Evolutionary conservation across 768 basidiomycete genomes (phyloP), one percentile per base, ranked within the genome.

Genomic region (Amanita subjunquillea): DNA sequence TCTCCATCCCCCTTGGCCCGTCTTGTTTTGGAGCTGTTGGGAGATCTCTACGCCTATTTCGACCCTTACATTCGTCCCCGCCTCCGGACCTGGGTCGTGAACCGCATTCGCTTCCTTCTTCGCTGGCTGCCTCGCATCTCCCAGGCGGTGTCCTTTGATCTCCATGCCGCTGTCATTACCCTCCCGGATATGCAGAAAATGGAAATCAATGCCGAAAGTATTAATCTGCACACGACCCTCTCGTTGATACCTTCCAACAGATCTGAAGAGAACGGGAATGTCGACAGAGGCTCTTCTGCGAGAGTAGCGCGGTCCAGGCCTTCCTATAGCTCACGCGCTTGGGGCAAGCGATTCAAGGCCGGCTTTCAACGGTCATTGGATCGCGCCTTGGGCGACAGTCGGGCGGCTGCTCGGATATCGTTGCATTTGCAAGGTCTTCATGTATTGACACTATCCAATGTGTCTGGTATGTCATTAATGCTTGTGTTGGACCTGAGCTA

Each of bases 291-390:
- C 10, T 56, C 56, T 22, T 53, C 58, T n/a, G 53, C 54, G 50
- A 62, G 58, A 25, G 54, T 59, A 45, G 47, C 59, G 9, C 64
- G 57, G 32, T 53, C 56, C 3, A 65, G 65, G 36, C 62, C 59
- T 30, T 62, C 67, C 13, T 69, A 75, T 56, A 75, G 79, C 56
- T 73, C 85, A 64, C 75, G 75, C 3, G 76, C 78, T n/a, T 85
- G 80, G 83, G 82, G 76, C 57, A 76, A 73, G 30, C 75, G 82
- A 27, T 63, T 87, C 50, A 72, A 72, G 34, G 75, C 73, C 45
- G 81, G 85, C 55, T 69, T 86, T 47, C 73, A 71, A 43, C 71
- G 87, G 52, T 78, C 85, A 23, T 76, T 85, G 71, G 82, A 85
- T 55, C 72, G 79, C 49, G 85, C 85, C 23, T 75, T 84, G 71